phyloP scores from a whole-genome alignment of 192 early-diverging fungal genomes.

The Rhizophagus sp. region DNA sequence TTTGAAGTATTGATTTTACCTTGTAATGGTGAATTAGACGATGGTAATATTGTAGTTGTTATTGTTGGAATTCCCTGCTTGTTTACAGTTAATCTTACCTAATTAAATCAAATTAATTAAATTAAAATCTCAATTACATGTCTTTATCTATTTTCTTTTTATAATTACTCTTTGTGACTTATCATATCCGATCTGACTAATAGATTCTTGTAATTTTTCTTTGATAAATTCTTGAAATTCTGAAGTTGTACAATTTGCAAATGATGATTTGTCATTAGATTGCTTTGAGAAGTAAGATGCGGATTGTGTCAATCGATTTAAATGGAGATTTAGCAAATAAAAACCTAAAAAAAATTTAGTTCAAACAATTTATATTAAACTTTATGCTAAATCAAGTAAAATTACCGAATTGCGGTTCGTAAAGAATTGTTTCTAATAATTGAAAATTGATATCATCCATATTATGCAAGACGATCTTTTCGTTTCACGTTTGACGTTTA shows the following conservation, averaged over 20 bases:
- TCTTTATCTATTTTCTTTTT: too few relatives aligned
- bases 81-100: conserved; percentile 18
- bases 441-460: conserved; percentile 4
- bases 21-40: too few relatives aligned
- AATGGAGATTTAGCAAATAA: conserved; percentile 2
- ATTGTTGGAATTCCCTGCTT: conserved; percentile 2
- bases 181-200: not conserved
- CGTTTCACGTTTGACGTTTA: too few relatives aligned
- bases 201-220: not conserved
- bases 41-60: not conserved
- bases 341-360: not conserved
- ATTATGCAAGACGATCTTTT: not conserved
- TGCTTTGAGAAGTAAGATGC: not conserved
- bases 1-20: not conserved
- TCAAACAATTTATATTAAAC: not conserved
- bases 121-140: not conserved
- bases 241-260: conserved; percentile 1
- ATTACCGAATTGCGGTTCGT: conserved; percentile 14
- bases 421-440: conserved; percentile 26
- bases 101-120: not conserved
- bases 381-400: not conserved
- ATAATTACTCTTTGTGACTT: not conserved
- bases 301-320: conserved; percentile 1
- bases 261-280: not conserved
- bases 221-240: not conserved